Conservation (phyloP, 1,139 yeast genomes). For the Candida tropicalis region DNA sequence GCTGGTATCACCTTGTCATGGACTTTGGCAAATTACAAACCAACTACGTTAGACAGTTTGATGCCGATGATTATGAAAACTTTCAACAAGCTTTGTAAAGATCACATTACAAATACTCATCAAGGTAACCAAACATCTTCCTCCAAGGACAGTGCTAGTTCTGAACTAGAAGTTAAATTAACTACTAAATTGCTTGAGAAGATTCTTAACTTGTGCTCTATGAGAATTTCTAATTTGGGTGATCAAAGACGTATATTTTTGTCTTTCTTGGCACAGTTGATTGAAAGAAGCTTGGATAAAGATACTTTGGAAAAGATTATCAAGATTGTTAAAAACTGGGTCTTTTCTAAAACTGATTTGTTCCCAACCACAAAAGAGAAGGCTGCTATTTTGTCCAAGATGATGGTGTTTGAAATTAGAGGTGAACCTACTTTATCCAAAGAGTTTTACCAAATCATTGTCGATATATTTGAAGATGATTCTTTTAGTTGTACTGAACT, state of each 20-base stretch:
- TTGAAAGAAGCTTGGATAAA: conserved; percentile 85
- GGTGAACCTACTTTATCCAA: conserved; percentile 82
- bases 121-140: conserved; percentile 43
- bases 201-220: conserved; percentile 74
- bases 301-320: conserved; percentile 76
- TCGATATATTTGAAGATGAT: conserved; percentile 85
- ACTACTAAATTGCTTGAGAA: conserved; percentile 77
- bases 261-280: conserved; percentile 82
- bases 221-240: conserved; percentile 81
- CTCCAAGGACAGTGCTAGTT: conserved; percentile 24
- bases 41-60: conserved; percentile 71
- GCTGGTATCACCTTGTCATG: conserved; percentile 89
- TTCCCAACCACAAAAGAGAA: conserved; percentile 97
- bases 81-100: conserved; percentile 85
- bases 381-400: conserved; percentile 90
- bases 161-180: conserved; percentile 74
- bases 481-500: conserved; percentile 82
- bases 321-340: conserved; percentile 84
- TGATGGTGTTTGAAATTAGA: conserved; percentile 89
- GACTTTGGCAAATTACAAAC: conserved; percentile 76
- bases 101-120: conserved; percentile 74
- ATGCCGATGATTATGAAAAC: conserved; percentile 82
- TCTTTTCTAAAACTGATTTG: conserved; percentile 76
- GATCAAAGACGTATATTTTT: conserved; percentile 91
- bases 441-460: conserved; percentile 82